Evolutionary conservation across 306 rosid genomes (phyloP).

Genomic region (Quercus robur): DNA sequence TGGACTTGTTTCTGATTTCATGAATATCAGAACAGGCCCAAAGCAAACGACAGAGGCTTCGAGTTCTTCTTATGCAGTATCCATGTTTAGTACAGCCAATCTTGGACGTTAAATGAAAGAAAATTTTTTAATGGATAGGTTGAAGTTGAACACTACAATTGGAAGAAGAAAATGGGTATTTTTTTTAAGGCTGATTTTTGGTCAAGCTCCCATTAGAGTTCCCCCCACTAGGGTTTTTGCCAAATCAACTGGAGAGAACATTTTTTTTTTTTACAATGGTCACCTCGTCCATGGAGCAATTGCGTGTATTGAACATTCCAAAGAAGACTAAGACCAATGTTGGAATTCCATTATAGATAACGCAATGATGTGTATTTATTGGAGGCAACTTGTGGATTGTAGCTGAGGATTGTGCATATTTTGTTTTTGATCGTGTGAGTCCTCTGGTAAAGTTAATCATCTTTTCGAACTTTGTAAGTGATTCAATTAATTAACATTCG

Average conservation of each 20-base stretch:
- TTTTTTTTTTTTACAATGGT: not conserved
- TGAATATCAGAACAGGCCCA: constrained; percentile 50
- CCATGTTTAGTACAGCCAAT: constrained; percentile 26
- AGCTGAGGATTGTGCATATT: not conserved
- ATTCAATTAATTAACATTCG: not conserved
- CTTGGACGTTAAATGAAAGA: constrained; percentile 28
- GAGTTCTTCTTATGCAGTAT: constrained; percentile 17
- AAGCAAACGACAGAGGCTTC: constrained; percentile 32
- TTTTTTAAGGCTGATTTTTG: not conserved
- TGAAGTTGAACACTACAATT: not conserved
- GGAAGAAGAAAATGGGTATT: not conserved
- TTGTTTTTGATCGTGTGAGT: not conserved
- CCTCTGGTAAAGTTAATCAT: not conserved
- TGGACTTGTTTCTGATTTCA: constrained; percentile 70
- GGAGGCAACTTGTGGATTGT: too few relatives aligned
- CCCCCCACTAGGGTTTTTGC: too few relatives aligned
- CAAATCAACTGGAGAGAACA: not conserved
- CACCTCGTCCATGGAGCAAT: not conserved
- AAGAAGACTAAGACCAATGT: not conserved
- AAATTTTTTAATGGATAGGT: not conserved
- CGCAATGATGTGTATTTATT: too few relatives aligned
- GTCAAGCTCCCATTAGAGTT: not conserved
- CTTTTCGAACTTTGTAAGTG: too few relatives aligned
- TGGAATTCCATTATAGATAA: not conserved
- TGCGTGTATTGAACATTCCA: not conserved